Base-by-base conservation (phyloP, 1,139 yeast species). In the Saccharomyces hybrid region DNA sequence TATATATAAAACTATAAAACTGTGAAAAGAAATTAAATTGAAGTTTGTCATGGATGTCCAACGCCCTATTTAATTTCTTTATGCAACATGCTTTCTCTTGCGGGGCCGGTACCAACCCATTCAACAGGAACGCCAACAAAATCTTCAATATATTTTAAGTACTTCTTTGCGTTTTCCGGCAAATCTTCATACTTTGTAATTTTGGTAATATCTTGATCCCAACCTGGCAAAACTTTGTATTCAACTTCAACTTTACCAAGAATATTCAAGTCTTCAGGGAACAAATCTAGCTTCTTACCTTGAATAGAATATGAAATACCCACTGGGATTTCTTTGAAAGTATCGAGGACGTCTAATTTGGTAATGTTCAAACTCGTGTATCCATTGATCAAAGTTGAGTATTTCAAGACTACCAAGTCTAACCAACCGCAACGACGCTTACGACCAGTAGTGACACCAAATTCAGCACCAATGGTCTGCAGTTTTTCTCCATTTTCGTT, bases 381-480 rank as follows among this genome's bases (percentile, higher is more conserved):
- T 54, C 99, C 99, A 70, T 93, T 93, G 73, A 93, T 89, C 70
- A 84, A 73, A 57, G 88, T 83, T 48, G 98, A 90, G 75, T 93
- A 93, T 73, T 86, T 88, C 73, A 93, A 78, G 46, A 95, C 97
- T 34, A 93, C 99, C 66, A 95, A 79, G 74, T 93, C 99, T 68
- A 93, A 83, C 99, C 99, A 93, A 54, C 99, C 99, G 73, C 99
- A 95, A 76, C 99, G 86, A 78, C 99, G 88, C 81, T 91, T 91
- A 78, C 99, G 87, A 62, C 99, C 99, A 47, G 99, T 93, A 63
- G 99, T 93, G 62, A 93, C 99, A 73, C 99, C 99, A 69, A 72
- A 89, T 75, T 93, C 97, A 56, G 93, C 96, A 66, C 99, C 99
- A 60, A 91, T 88, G 52, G 78, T 75, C 74, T 95, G 99, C 68